phyloP scores from a whole-genome alignment of 1,139 yeast species.

The Geotrichum histeridarum region DNA sequence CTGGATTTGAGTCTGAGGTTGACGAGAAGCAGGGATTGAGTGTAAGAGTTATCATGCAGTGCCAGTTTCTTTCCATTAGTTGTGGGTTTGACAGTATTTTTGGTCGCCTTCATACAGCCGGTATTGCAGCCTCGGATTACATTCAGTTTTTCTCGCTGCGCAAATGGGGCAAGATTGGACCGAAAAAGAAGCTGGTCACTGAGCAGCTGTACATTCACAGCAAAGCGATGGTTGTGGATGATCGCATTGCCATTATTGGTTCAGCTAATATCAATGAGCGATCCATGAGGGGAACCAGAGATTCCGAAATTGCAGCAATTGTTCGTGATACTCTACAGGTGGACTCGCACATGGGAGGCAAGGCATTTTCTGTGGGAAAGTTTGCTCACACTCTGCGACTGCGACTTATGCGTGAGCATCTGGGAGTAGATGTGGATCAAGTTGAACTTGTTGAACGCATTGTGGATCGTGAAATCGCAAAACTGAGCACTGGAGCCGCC shows the following conservation, averaged over 20 bases:
- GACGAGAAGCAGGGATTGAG: conserved; percentile 92
- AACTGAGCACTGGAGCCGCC: background rate
- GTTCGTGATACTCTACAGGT: conserved; percentile 78
- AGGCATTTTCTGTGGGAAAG: conserved; percentile 72
- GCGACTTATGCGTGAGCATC: conserved; percentile 92
- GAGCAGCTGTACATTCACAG: conserved; percentile 95
- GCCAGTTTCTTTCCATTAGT: conserved; percentile 90
- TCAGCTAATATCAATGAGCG: conserved; percentile 25
- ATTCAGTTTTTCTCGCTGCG: conserved; percentile 88
- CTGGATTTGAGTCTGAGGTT: conserved; percentile 93
- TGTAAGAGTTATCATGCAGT: conserved; percentile 92
- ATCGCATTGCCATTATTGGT: conserved; percentile 21
- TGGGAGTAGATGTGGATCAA: conserved; percentile 88
- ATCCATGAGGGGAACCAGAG: conserved; percentile 59
- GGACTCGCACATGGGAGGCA: conserved; percentile 73
- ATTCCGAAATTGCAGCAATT: conserved; percentile 88
- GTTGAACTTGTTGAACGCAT: conserved; percentile 74
- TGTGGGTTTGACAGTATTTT: conserved; percentile 88
- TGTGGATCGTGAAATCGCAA: conserved; percentile 21
- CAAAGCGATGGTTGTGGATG: conserved; percentile 40
- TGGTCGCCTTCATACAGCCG: conserved; percentile 70
- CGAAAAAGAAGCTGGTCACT: conserved; percentile 65
- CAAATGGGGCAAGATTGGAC: conserved; percentile 93
- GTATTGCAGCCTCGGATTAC: conserved; percentile 80
- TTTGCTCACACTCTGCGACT: conserved; percentile 87